A percentile compares a stretch with the other conserved stretches of the same genome.
Conservation (phyloP, 2,329 filamentous ascomycete genomes). For the Cladobotryum mycophilum region DNA sequence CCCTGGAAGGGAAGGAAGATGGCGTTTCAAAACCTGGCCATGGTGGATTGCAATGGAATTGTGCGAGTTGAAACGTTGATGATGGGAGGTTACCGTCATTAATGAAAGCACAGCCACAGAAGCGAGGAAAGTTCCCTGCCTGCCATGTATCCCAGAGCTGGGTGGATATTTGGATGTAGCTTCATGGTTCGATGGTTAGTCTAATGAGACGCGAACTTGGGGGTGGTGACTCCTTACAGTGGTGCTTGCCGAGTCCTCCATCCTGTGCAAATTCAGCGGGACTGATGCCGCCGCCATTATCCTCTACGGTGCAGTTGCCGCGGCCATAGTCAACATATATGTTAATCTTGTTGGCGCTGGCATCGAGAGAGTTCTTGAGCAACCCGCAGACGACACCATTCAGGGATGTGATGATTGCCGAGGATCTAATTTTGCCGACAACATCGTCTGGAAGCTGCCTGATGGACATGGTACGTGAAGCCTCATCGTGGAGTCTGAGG, state of each 20-base stretch:
- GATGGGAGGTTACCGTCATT: slow-evolving; percentile 68
- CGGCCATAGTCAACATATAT: slow-evolving; percentile 67
- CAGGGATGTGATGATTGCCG: slow-evolving; percentile 69
- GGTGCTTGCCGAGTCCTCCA: slow-evolving; percentile 66
- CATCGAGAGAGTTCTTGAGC: slow-evolving; percentile 80
- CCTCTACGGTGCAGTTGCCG: slow-evolving; percentile 74
- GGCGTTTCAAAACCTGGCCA: slow-evolving; percentile 57
- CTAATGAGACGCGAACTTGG: not conserved
- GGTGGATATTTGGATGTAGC: slow-evolving; percentile 70
- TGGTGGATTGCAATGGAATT: slow-evolving; percentile 66
- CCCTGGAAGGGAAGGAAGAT: slow-evolving; percentile 53
- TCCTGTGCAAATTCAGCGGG: slow-evolving; percentile 63
- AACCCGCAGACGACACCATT: slow-evolving; percentile 66
- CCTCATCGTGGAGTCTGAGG: slow-evolving; percentile 13
- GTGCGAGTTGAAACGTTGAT: slow-evolving; percentile 51
- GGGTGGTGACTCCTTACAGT: slow-evolving; percentile 53
- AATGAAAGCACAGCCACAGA: slow-evolving; percentile 71
- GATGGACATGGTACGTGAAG: slow-evolving; percentile 50
- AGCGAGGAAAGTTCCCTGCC: slow-evolving; percentile 67
- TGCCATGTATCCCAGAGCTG: slow-evolving; percentile 51
- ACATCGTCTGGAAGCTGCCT: slow-evolving; percentile 63
- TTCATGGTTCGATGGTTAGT: slow-evolving; percentile 28
- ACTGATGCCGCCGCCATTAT: slow-evolving; percentile 74
- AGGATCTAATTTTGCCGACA: slow-evolving; percentile 76
- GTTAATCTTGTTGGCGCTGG: slow-evolving; percentile 60